phyloP scores from a whole-genome alignment of 495 filamentous ascomycete genomes.

The Usnea hakonensis region DNA sequence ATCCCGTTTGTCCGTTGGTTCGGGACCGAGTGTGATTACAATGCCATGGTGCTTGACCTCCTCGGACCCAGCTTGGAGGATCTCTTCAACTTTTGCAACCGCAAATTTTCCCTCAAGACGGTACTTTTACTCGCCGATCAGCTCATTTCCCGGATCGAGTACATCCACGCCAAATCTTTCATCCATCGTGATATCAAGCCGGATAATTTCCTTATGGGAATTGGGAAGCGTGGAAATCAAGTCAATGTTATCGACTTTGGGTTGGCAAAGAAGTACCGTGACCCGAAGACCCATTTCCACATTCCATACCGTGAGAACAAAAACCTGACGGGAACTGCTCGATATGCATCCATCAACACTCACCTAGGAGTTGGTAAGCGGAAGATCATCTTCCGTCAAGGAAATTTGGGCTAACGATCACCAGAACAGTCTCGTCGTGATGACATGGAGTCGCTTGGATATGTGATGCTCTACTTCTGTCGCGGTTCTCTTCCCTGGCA shows the following conservation, averaged over 20 bases:
- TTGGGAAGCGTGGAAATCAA: conserved; percentile 99
- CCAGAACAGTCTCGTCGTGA: conserved; percentile 97
- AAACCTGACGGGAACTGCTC: conserved; percentile 98
- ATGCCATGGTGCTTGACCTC: conserved; percentile 98
- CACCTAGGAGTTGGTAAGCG: conserved; percentile 83
- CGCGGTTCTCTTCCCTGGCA: conserved; percentile 99
- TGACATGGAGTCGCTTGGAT: conserved; percentile 98
- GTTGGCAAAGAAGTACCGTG: conserved; percentile 99
- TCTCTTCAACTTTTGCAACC: conserved; percentile 99
- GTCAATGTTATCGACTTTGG: conserved; percentile 99
- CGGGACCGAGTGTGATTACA: conserved; percentile 99
- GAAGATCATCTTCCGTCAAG: conserved; percentile 22
- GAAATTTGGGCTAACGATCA: conserved; percentile 25
- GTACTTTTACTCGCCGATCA: conserved; percentile 96
- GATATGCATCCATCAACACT: conserved; percentile 99
- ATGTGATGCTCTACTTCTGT: conserved; percentile 99
- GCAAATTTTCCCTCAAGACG: conserved; percentile 99
- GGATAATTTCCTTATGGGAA: conserved; percentile 99
- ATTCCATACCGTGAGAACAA: conserved; percentile 99
- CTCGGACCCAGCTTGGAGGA: conserved; percentile 97
- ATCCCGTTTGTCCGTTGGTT: conserved; percentile 99
- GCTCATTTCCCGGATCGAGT: conserved; percentile 98
- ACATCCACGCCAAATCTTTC: conserved; percentile 99
- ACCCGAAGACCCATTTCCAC: conserved; percentile 99
- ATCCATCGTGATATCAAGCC: conserved; percentile 99